phyloP scores from a whole-genome alignment of 352 stramenopile genomes.

The Globisporangium yorkense region DNA sequence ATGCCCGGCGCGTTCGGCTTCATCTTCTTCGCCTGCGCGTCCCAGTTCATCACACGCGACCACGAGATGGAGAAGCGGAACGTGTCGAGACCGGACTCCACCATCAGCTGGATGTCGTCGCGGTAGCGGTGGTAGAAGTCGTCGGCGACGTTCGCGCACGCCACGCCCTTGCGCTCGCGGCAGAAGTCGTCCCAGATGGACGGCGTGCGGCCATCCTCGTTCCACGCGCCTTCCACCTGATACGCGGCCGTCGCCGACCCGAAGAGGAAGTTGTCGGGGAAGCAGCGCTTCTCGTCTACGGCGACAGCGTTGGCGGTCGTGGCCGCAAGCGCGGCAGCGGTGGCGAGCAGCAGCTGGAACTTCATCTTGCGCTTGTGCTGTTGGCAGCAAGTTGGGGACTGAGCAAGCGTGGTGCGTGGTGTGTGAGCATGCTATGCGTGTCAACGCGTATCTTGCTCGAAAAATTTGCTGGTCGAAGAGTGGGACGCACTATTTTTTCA shows the following conservation, averaged over 20 bases:
- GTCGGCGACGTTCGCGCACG: slow-evolving; percentile 75
- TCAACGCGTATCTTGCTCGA: no score
- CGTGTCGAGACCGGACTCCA: slow-evolving; percentile 60
- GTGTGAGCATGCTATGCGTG: no score
- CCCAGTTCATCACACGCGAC: slow-evolving; percentile 83
- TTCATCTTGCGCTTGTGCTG: no score
- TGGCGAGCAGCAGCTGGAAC: neutral
- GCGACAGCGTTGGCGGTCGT: neutral
- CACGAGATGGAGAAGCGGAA: slow-evolving; percentile 91
- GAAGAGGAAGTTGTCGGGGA: slow-evolving; percentile 77
- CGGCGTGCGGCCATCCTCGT: slow-evolving; percentile 67
- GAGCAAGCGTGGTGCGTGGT: no score
- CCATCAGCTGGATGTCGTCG: slow-evolving; percentile 65
- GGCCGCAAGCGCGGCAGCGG: neutral
- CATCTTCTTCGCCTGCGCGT: slow-evolving; percentile 31
- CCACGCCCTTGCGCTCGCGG: slow-evolving; percentile 22
- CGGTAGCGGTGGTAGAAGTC: slow-evolving; percentile 82
- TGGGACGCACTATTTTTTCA: no score
- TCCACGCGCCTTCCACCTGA: slow-evolving; percentile 91
- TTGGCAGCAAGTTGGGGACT: no score
- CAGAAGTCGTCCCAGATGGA: slow-evolving; percentile 95
- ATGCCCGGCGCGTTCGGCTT: slow-evolving; percentile 76
- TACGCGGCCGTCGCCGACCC: slow-evolving; percentile 89
- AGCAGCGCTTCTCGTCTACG: slow-evolving; percentile 30
- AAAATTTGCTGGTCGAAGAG: no score